These are phyloP conservation scores for Inosperma sp. DNA, from an alignment of 768 basidiomycete genomes.

Conservation along the genomic window DNA sequence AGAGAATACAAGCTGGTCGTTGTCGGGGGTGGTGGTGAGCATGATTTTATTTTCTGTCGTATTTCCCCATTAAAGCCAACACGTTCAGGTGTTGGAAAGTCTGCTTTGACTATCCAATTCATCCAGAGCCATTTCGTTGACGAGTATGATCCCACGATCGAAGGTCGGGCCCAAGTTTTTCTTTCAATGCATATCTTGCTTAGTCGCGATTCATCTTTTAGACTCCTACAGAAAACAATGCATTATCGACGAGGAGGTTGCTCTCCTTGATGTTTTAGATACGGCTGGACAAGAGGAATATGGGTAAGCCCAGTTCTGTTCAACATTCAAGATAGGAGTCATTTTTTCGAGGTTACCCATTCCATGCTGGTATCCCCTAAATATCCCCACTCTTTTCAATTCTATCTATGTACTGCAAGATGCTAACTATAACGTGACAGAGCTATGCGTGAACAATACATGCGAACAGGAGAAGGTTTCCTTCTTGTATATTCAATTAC, in stretches of 20 bases:
- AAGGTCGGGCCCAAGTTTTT: conserved; percentile 46
- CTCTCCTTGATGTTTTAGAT: conserved; percentile 92
- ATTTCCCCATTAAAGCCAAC: neutral
- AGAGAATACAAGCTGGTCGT: conserved; percentile 98
- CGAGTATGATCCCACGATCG: conserved; percentile 94
- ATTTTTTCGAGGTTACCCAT: neutral
- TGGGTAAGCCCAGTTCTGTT: conserved; percentile 52
- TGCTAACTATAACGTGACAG: conserved; percentile 34
- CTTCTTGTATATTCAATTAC: conserved; percentile 97
- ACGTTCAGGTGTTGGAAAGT: conserved; percentile 54
- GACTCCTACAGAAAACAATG: conserved; percentile 98
- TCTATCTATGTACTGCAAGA: neutral
- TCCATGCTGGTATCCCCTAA: neutral
- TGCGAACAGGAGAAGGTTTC: conserved; percentile 98
- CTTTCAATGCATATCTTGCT: neutral
- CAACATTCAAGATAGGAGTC: neutral
- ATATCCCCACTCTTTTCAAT: neutral
- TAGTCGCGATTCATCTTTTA: conserved; percentile 24
- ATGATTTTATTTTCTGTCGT: conserved; percentile 5
- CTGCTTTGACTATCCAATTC: conserved; percentile 95
- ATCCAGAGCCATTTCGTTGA: conserved; percentile 94
- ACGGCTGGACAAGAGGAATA: conserved; percentile 99
- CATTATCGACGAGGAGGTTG: conserved; percentile 98
- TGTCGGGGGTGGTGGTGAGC: conserved; percentile 89
- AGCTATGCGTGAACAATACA: conserved; percentile 99